Base-by-base conservation (phyloP, 73 alveolate species). In the Blepharisma japonicum region DNA sequence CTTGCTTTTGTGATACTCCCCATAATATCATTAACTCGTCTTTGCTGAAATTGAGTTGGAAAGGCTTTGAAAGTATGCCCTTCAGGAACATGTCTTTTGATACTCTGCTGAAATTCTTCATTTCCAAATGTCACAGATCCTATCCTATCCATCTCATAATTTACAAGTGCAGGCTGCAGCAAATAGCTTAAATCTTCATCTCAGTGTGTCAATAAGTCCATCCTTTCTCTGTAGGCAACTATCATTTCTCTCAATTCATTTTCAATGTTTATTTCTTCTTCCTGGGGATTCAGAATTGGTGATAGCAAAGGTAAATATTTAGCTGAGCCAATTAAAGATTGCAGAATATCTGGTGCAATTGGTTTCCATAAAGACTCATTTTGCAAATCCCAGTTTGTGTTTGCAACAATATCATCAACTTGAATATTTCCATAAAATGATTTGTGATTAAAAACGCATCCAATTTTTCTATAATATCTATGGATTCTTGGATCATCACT, bases 61-160 rank as follows among this genome's bases (percentile, higher is more conserved):
- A 84, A 85, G 32, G 95, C 97, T 85, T 90, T 90, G 79, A 90
- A 90, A 6, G 94, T 85, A 56, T 88, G 94, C 45, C 97, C 97
- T 85, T 87, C 95, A 7, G 92, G 94, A 51, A 90, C 93, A 71
- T 82, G 32, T 55, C 83, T 77, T 74, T 90, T 90, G 42, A 90
- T 81, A 46, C 89, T 68, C 18, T 81, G 55, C 71, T 89, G 71
- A 85, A 90, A 90, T 77, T 90, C 97, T 11, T 88, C 90, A 56
- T 82, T 71, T 6, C 87, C 93, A 68, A 84, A 78, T 11, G 92
- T 85, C 51, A 68, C 71, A 7, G 81, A 81, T 25, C 89, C 83
- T 5, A 88, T 14, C 71, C 97, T 54, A 49, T 90, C 97, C 39
- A 85, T 18, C 82, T 90, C 97, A 77, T 90, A 90, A 71, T 88